Percentiles rank a stretch among this genome's conserved stretches.
These are phyloP conservation scores for Pichia cabralensis DNA, from an alignment of 805 yeast genomes.

Conservation along the genomic window DNA sequence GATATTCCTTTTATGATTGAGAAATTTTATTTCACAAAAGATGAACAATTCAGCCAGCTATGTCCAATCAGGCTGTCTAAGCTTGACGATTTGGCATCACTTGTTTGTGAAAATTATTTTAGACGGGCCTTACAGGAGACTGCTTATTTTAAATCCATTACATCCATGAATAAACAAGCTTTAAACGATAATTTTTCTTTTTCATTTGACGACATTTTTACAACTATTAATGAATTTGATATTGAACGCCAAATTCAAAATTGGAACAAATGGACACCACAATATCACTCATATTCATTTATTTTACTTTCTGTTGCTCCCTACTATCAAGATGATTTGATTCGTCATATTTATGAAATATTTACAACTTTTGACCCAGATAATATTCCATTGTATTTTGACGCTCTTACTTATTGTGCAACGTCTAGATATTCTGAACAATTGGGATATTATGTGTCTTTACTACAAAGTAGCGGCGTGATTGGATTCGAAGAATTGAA, in stretches of 20 bases:
- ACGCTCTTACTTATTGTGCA: constrained; percentile 43
- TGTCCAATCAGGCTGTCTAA: too few species aligned
- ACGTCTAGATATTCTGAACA: constrained; percentile 37
- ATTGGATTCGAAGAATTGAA: constrained; percentile 39
- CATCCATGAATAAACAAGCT: constrained; percentile 16
- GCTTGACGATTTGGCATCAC: too few species aligned
- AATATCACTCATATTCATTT: constrained; percentile 17
- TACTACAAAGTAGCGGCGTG: constrained; percentile 40
- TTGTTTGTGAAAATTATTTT: constrained; percentile 14
- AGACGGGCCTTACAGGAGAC: constrained; percentile 47
- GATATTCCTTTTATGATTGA: constrained; percentile 42
- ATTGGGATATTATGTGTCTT: constrained; percentile 28
- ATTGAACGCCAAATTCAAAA: constrained; percentile 12
- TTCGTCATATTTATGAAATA: constrained; percentile 37
- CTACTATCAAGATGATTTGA: constrained; percentile 37
- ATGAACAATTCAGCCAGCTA: constrained; percentile 18
- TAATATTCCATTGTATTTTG: constrained; percentile 43
- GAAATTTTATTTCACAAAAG: constrained; percentile 36
- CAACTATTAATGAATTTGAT: constrained; percentile 19
- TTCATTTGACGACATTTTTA: constrained; percentile 17
- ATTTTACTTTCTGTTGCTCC: constrained; percentile 39
- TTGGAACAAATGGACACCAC: constrained; percentile 19
- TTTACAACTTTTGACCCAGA: constrained; percentile 34
- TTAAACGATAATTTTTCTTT: constrained; percentile 9
- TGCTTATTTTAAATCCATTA: constrained; percentile 30